Percentiles rank a stretch among this genome's conserved stretches.
Evolutionary conservation across 2,329 filamentous ascomycete genomes (phyloP).

Genomic region (Fusarium temperatum): DNA sequence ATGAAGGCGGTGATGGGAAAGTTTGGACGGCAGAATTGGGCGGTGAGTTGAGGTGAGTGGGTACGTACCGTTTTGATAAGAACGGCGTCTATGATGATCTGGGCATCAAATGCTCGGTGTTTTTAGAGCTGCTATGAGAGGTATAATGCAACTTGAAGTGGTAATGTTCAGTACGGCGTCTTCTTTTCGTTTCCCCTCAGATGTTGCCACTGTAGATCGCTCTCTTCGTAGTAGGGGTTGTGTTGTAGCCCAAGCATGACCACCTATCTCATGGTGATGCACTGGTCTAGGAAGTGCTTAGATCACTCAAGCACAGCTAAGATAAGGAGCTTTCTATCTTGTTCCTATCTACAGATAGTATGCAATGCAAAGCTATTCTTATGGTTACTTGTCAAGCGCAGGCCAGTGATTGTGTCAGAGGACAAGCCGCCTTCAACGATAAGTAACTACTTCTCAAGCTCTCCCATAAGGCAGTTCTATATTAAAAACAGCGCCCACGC

Average conservation of each 20-base stretch:
- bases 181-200: background rate
- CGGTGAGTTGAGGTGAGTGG: conserved; percentile 17
- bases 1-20: conserved; percentile 37
- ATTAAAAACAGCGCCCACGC: background rate
- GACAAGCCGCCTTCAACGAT: no score
- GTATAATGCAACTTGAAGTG: background rate
- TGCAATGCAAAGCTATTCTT: background rate
- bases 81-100: background rate
- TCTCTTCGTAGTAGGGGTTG: background rate
- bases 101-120: background rate
- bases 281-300: no score
- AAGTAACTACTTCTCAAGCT: background rate
- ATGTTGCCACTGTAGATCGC: no score
- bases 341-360: background rate
- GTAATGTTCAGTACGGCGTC: accelerated
- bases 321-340: background rate
- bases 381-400: background rate
- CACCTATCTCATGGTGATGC: background rate
- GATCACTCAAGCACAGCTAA: background rate
- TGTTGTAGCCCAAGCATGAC: background rate
- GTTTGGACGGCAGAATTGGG: conserved; percentile 42
- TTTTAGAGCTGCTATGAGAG: no score
- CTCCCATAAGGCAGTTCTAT: background rate
- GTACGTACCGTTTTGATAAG: conserved; percentile 2
- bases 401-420: background rate